Evolutionary conservation across 768 basidiomycete species (phyloP).

Genomic region (Termitomyces sp.): DNA sequence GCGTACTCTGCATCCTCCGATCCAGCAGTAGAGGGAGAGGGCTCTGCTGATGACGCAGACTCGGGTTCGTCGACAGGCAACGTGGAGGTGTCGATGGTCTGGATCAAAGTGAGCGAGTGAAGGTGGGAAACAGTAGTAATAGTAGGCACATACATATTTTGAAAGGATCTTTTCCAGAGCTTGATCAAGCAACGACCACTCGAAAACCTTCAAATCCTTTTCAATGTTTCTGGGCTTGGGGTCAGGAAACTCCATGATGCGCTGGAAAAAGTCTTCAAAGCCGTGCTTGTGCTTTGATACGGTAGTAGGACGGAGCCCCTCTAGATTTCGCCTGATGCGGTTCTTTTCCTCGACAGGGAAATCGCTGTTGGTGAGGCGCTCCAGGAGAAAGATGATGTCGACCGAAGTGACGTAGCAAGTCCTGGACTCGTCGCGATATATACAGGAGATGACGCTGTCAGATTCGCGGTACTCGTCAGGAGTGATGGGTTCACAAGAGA

Average conservation of each 20-base stretch:
- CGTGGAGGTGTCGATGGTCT: conserved; percentile 51
- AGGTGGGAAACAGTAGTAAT: neutral
- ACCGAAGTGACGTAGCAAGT: conserved; percentile 91
- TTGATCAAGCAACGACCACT: conserved; percentile 68
- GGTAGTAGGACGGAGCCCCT: conserved; percentile 88
- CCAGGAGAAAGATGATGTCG: conserved; percentile 91
- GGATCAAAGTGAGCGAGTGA: neutral
- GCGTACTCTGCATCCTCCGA: conserved; percentile 21
- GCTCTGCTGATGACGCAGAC: conserved; percentile 28
- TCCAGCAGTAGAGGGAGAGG: conserved; percentile 24
- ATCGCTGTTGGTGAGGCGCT: conserved; percentile 69
- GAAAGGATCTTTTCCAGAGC: conserved; percentile 79
- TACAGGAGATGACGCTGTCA: conserved; percentile 91
- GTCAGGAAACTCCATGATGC: conserved; percentile 93
- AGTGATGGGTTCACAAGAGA: conserved; percentile 73
- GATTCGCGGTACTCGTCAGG: conserved; percentile 72
- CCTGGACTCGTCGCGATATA: conserved; percentile 77
- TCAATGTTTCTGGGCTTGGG: conserved; percentile 97
- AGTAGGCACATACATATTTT: conserved; percentile 64
- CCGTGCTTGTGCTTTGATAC: conserved; percentile 83
- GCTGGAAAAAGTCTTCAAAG: conserved; percentile 86
- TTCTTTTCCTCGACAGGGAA: conserved; percentile 98
- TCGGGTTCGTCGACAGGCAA: conserved; percentile 29
- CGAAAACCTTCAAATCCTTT: conserved; percentile 91
- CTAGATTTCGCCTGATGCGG: conserved; percentile 89